Conservation (phyloP, 1,284 basidiomycete species). For the Ceratobasidium theobromae region DNA sequence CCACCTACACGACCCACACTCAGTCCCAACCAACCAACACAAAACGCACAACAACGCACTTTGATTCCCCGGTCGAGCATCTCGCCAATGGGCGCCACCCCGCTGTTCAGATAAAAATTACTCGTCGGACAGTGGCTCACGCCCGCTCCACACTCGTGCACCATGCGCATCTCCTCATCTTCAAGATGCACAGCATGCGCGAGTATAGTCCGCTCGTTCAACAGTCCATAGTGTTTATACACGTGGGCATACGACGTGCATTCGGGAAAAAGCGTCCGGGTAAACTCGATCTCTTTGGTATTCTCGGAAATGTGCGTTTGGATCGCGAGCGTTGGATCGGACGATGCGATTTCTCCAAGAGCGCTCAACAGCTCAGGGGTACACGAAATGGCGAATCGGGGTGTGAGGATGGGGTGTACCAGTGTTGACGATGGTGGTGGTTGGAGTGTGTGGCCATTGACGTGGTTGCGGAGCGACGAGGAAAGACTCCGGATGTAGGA, state of each 20-base stretch:
- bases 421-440: slow-evolving; percentile 46
- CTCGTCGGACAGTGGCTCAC: slow-evolving; percentile 92
- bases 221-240: slow-evolving; percentile 79
- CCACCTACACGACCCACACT: slow-evolving; percentile 55
- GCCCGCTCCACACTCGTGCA: slow-evolving; percentile 69
- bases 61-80: slow-evolving; percentile 86
- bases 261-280: slow-evolving; percentile 65
- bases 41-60: slow-evolving; percentile 48
- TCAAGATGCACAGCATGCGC: slow-evolving; percentile 88
- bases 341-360: slow-evolving; percentile 57
- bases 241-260: slow-evolving; percentile 68
- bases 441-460: too few species aligned
- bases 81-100: slow-evolving; percentile 74
- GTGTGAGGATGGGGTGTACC: slow-evolving; percentile 89
- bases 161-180: slow-evolving; percentile 67
- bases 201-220: slow-evolving; percentile 80
- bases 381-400: slow-evolving; percentile 94
- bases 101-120: slow-evolving; percentile 88
- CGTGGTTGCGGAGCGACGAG: slow-evolving; percentile 38
- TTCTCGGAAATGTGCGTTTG: slow-evolving; percentile 97
- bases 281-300: slow-evolving; percentile 67
- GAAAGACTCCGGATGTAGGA: slow-evolving; percentile 62
- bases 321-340: slow-evolving; percentile 60
- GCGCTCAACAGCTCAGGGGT: slow-evolving; percentile 66
- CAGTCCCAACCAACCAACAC: not conserved